Evolutionary conservation across 202 grass and related monocot genomes (phyloP).

Genomic region (Bolboschoenoplectus hybrid): DNA sequence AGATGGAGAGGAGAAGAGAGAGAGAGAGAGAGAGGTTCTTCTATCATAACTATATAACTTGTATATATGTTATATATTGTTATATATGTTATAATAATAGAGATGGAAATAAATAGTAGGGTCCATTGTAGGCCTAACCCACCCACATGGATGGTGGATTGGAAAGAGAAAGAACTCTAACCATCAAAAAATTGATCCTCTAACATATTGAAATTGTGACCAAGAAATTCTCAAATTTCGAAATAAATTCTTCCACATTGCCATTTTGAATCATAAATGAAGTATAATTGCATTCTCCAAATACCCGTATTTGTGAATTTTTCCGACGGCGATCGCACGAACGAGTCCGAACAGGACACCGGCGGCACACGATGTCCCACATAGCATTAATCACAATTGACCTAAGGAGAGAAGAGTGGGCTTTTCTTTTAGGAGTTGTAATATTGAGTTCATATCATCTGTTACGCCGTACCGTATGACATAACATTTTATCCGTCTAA

Average conservation of each 20-base stretch:
- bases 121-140: constrained; percentile 39
- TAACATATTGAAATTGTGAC: not conserved
- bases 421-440: constrained; percentile 30
- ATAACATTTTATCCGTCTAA: too few relatives aligned
- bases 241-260: constrained; percentile 13
- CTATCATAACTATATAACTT: constrained; percentile 18
- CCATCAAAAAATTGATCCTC: constrained; percentile 38
- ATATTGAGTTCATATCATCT: too few relatives aligned
- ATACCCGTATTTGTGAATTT: not conserved
- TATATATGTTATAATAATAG: constrained; percentile 31
- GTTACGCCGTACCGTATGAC: too few relatives aligned
- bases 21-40: constrained; percentile 7
- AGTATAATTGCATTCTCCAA: not conserved
- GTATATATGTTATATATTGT: constrained; percentile 12
- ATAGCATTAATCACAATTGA: not conserved
- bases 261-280: constrained; percentile 7
- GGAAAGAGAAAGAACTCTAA: constrained; percentile 42
- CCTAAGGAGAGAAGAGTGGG: not conserved
- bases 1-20: not conserved
- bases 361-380: not conserved
- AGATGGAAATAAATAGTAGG: constrained; percentile 40
- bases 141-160: constrained; percentile 45
- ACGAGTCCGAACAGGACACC: not conserved
- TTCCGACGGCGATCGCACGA: not conserved
- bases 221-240: not conserved